Conservation (phyloP, 2,329 filamentous ascomycete genomes). For the Cytospora piceicola region DNA sequence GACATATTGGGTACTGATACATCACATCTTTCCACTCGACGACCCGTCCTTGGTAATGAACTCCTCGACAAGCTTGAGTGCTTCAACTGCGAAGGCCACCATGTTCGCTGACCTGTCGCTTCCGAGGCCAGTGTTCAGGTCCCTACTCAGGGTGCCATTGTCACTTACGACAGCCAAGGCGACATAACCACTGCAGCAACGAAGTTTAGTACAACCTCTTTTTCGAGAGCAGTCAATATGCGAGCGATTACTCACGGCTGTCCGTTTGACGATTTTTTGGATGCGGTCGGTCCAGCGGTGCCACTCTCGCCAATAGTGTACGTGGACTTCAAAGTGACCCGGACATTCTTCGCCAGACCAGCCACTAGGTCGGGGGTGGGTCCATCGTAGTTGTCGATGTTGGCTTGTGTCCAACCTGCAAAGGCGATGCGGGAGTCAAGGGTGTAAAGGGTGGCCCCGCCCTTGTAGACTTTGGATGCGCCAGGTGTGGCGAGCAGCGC, state of each 20-base stretch:
- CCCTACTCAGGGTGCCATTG: slow-evolving; percentile 54
- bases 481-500: slow-evolving; percentile 62
- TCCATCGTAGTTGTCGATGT: slow-evolving; percentile 58
- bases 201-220: not conserved
- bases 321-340: slow-evolving; percentile 57
- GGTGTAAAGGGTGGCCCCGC: slow-evolving; percentile 66
- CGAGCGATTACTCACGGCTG: slow-evolving; percentile 48
- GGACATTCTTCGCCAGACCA: slow-evolving; percentile 58
- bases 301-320: slow-evolving; percentile 64
- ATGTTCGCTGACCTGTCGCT: slow-evolving; percentile 63
- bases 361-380: slow-evolving; percentile 62
- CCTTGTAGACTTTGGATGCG: slow-evolving; percentile 61
- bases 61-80: slow-evolving; percentile 58
- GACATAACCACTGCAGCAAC: slow-evolving; percentile 58
- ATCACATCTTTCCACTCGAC: slow-evolving; percentile 19
- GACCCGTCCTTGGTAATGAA: slow-evolving; percentile 45
- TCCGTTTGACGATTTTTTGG: slow-evolving; percentile 58
- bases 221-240: not conserved
- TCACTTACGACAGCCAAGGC: slow-evolving; percentile 63
- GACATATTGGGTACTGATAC: not conserved
- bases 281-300: slow-evolving; percentile 63
- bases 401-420: slow-evolving; percentile 62
- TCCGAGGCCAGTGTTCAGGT: slow-evolving; percentile 58
- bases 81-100: slow-evolving; percentile 64
- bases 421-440: slow-evolving; percentile 60